Conservation (phyloP, 257 asterid species). For the Lantana camara region DNA sequence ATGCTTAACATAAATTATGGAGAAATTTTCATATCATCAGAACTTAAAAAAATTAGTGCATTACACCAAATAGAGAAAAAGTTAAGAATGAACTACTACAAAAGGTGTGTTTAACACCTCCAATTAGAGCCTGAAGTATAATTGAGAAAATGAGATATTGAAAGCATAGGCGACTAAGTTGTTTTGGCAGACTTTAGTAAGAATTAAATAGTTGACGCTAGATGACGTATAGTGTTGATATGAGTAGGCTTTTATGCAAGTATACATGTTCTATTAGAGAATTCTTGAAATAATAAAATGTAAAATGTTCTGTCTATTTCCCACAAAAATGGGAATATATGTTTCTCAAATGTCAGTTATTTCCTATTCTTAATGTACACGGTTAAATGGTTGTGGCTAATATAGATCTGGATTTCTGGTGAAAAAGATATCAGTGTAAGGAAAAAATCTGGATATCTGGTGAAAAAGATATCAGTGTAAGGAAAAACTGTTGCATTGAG, state of each 20-base stretch:
- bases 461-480: background rate
- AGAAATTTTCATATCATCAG: background rate
- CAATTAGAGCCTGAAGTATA: background rate
- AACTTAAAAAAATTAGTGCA: background rate
- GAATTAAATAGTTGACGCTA: background rate
- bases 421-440: background rate
- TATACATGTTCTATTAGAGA: background rate
- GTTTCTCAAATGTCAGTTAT: background rate
- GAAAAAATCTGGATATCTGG: background rate
- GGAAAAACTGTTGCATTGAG: background rate
- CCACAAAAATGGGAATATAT: background rate
- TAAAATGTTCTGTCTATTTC: background rate
- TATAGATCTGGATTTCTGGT: background rate
- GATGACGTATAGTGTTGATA: background rate
- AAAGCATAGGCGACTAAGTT: background rate
- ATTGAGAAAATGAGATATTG: background rate
- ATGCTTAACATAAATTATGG: background rate
- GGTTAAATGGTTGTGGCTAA: background rate
- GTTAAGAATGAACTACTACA: slow-evolving; percentile 7
- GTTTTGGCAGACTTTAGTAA: background rate
- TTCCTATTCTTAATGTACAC: background rate
- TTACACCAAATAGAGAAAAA: background rate
- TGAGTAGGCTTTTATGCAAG: background rate
- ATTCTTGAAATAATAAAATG: background rate
- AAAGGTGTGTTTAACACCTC: background rate